Evolutionary conservation across 139 green algal genomes (phyloP), one percentile per base, ranked within the genome.

Genomic region (Spirogloea muscicola): DNA sequence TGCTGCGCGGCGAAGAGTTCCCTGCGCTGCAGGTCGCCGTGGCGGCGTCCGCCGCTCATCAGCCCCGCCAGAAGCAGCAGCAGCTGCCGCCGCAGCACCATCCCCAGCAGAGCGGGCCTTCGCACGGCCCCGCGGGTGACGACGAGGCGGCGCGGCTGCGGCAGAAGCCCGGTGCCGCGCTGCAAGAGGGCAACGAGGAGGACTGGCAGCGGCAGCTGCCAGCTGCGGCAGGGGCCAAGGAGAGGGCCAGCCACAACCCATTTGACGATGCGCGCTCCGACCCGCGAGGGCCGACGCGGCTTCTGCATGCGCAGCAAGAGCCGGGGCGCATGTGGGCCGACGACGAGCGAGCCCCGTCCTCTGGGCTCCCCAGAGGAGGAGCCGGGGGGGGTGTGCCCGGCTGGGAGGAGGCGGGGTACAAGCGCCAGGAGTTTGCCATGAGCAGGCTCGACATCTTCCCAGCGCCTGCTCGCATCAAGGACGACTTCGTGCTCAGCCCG

Each of bases 1-100:
- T 62, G 6, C 52, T 62, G 5, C 52, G 52, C 6, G 7, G 52
- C 31, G 52, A 62, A 33, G 52, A 62, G 38, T 62, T 62, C 40
- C 52, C 52, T 33, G 18, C 52, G 9, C 52, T 62, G 52, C 52
- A 62, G 52, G 52, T 6, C 18, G 52, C 52, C 9, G 52, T 7
- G 6, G 31, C 52, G 7, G 40, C 52, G 6, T 6, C 40, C 7
- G 7, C 52, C 5, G 31, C 52, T 39, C 40, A 31, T 21, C 5
- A 43, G 52, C 52, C 52, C 7, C 6, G 52, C 31, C 52, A 21
- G 5, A 5, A 33, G 9, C 31, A 62, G 9, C 6, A 62, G 52
- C 6, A 62, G 9, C 9, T 43, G 6, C 52, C 37, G 9, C 6
- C 37, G 52, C 52, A 62, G 9, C 5, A 39, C 31, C 6, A 62